A percentile compares a stretch with the other conserved stretches of the same genome.
phyloP scores from a whole-genome alignment of 1,139 yeast species.

The Hemisphaericaspora xylofermentans region DNA sequence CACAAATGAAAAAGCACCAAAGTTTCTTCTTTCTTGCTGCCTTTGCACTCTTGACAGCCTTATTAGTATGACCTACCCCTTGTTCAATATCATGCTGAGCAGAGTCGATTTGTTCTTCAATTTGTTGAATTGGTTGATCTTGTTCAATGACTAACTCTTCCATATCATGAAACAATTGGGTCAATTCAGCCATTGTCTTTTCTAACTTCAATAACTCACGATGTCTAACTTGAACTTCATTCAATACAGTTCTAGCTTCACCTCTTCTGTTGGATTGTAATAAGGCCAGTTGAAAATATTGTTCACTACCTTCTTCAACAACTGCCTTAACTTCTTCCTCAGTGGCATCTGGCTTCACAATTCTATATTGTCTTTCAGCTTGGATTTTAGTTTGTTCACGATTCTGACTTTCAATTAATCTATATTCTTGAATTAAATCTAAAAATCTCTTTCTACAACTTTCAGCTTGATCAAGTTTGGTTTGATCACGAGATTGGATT shows the following conservation, averaged over 20 bases:
- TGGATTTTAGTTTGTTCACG: slow-evolving; percentile 81
- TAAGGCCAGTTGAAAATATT: slow-evolving; percentile 91
- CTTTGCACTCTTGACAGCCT: slow-evolving; percentile 86
- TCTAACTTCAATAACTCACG: slow-evolving; percentile 93
- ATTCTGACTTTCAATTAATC: slow-evolving; percentile 83
- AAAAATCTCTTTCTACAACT: slow-evolving; percentile 83
- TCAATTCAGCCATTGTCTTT: slow-evolving; percentile 92
- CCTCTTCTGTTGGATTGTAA: slow-evolving; percentile 93
- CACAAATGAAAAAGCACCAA: slow-evolving; percentile 74
- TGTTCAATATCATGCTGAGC: slow-evolving; percentile 92
- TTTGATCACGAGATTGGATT: slow-evolving; percentile 67
- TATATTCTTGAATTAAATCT: slow-evolving; percentile 81
- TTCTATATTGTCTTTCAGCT: slow-evolving; percentile 89
- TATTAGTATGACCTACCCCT: slow-evolving; percentile 92
- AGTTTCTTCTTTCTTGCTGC: slow-evolving; percentile 90
- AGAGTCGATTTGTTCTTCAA: slow-evolving; percentile 74
- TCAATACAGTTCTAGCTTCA: slow-evolving; percentile 91
- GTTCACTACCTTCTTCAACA: slow-evolving; percentile 82
- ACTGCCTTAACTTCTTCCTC: slow-evolving; percentile 82
- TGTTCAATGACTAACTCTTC: slow-evolving; percentile 96
- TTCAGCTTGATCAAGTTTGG: slow-evolving; percentile 89
- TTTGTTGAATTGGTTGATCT: slow-evolving; percentile 81
- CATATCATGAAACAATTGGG: slow-evolving; percentile 94
- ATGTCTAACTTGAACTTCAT: slow-evolving; percentile 96
- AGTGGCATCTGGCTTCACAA: slow-evolving; percentile 91